Evolutionary conservation across 371 early-diverging fungal genomes (phyloP), one percentile per base, ranked within the genome.

Genomic region (Mortierella sp.): DNA sequence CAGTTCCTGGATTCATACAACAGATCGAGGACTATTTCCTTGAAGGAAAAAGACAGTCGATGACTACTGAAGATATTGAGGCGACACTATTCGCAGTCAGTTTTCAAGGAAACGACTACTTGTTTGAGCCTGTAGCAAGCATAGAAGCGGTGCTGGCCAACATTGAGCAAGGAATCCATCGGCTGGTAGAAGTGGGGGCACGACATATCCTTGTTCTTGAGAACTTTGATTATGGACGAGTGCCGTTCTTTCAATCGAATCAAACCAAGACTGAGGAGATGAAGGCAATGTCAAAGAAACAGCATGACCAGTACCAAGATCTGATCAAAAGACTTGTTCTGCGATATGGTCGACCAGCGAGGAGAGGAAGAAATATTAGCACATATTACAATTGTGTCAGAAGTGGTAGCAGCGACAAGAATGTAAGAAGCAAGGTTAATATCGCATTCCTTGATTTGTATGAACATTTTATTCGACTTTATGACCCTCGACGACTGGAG

Each of bases 1-100:
- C 79, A 19, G 79, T 79, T 11, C 79, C 79, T 64, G 79, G 79
- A n/a, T 79, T 79, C 38, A 62, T 73, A 19, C 79, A 79, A 38
- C 79, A 79, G 53, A 70, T 79, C 60, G 66, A 74, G 19, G 33
- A 57, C 1, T 32, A 58, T 6, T 76, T 69, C 45, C 52, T 69
- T 10, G 55, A 57, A 7, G 38, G 43, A 24, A 22, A 28, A 24
- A 32, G 50, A 40, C 40, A 52, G 53, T 22, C 41, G 16, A 24
- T 22, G 28, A 38, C 71, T 10, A 63, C 32, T 2, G 32, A 40
- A 8, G 55, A 24, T 13, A 16, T 61, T 36, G 60, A 63, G 5
- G 62, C 77, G 13, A 72, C 79, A 7, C 21, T 79, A 11, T 79
- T 70, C 22, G 64, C 58, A 24, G 61, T 79, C 40, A 66, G 45